These are phyloP conservation scores for Arctium minus DNA, from an alignment of 129 eudicot genomes.

Conservation along the genomic window DNA sequence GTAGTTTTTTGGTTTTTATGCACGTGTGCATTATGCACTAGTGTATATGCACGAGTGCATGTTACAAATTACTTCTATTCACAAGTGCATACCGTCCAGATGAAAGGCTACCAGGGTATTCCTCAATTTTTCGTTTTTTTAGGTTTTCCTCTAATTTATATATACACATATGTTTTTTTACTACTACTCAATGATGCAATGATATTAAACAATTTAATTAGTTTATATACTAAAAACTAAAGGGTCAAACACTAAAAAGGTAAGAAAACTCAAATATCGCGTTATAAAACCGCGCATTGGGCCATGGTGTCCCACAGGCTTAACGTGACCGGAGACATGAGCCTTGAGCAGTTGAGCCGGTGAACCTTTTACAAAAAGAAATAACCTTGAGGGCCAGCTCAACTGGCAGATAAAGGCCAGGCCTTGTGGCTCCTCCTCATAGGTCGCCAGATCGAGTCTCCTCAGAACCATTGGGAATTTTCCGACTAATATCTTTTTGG, in stretches of 20 bases:
- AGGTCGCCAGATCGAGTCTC: not conserved
- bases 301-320: not conserved
- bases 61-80: too few relatives aligned
- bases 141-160: not conserved
- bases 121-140: too few relatives aligned
- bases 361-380: not conserved
- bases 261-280: not conserved
- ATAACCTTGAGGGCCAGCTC: not conserved
- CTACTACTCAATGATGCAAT: not conserved
- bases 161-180: not conserved
- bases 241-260: not conserved
- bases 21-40: too few relatives aligned
- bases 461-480: not conserved
- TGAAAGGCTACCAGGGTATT: too few relatives aligned
- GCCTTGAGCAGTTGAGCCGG: not conserved
- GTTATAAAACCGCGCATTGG: not conserved
- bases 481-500: not conserved
- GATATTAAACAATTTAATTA: too few relatives aligned
- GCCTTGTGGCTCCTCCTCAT: not conserved
- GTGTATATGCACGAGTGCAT: too few relatives aligned
- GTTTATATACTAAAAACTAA: not conserved
- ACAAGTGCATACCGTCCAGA: too few relatives aligned
- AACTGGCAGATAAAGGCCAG: not conserved
- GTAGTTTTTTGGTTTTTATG: too few relatives aligned
- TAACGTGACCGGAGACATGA: not conserved